Conservation (phyloP, 2,329 filamentous ascomycete genomes). For the Graphiopsis chlorocephala region DNA sequence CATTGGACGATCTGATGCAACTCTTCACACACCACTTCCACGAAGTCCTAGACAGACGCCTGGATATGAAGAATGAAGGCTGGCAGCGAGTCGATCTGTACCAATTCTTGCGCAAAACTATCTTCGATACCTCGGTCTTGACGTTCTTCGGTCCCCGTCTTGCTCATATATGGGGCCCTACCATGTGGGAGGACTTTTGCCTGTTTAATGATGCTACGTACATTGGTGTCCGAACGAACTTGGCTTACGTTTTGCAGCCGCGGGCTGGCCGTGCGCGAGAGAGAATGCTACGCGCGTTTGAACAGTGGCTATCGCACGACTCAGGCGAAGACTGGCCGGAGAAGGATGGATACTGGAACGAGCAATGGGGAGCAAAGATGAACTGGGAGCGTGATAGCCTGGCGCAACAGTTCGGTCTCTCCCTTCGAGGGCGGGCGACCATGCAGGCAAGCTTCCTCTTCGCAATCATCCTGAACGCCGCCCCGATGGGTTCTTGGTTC, state of each 20-base stretch:
- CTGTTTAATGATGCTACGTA: conserved; percentile 16
- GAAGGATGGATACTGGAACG: conserved; percentile 14
- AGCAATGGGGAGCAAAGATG: conserved; percentile 18
- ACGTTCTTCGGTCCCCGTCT: conserved; percentile 18
- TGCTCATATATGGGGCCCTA: conserved; percentile 11
- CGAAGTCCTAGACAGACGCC: not conserved
- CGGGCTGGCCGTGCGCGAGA: conserved; percentile 14
- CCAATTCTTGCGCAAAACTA: conserved; percentile 12
- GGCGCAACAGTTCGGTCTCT: conserved; percentile 11
- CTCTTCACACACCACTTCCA: conserved; percentile 16
- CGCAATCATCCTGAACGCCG: conserved; percentile 15
- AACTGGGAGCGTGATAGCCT: conserved; percentile 18
- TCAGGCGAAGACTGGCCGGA: conserved; percentile 1
- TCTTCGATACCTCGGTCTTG: conserved; percentile 18
- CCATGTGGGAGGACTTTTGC: conserved; percentile 19
- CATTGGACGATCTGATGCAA: conserved; percentile 16
- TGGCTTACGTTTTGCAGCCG: conserved; percentile 15
- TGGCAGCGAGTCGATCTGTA: conserved; percentile 15
- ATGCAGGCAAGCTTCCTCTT: conserved; percentile 19
- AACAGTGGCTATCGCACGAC: conserved; percentile 13
- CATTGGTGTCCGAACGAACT: conserved; percentile 16
- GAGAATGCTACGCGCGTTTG: conserved; percentile 17
- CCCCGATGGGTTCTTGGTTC: conserved; percentile 15
- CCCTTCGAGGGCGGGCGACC: conserved; percentile 15
- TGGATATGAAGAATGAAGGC: conserved; percentile 9